Conservation (phyloP, 2,329 filamentous ascomycete species). For the Aspergillus japonicus region DNA sequence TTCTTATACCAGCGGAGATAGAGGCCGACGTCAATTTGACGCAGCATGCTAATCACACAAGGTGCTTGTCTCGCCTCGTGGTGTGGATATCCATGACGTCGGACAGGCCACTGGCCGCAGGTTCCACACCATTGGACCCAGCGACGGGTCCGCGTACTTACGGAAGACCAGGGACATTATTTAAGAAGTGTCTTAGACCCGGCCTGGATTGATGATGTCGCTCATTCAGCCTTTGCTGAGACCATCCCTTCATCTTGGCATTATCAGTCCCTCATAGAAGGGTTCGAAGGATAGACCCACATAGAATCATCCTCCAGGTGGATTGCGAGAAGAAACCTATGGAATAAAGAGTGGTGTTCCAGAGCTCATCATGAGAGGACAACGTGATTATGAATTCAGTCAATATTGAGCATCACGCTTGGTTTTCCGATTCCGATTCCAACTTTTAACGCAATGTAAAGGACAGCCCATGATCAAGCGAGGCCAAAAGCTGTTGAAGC, state of each 20-base stretch:
- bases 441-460: neutral
- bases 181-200: neutral
- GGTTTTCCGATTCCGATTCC: neutral
- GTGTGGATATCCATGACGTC: constrained; percentile 12
- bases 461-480: neutral
- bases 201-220: neutral
- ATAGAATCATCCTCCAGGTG: no score
- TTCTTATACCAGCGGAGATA: neutral
- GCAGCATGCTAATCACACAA: constrained; percentile 2
- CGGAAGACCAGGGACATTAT: neutral
- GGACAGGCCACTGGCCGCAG: neutral
- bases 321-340: no score
- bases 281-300: no score
- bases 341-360: no score
- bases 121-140: neutral
- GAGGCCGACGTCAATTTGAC: constrained; percentile 23
- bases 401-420: neutral
- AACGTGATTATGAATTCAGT: no score
- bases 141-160: neutral
- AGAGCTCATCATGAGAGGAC: no score
- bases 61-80: neutral
- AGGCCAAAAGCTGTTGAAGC: neutral
- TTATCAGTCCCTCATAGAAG: no score
- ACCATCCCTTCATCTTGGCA: no score
- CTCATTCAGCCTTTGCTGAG: no score